phyloP scores from a whole-genome alignment of 257 asterid species.

The Nicotiana undulata region DNA sequence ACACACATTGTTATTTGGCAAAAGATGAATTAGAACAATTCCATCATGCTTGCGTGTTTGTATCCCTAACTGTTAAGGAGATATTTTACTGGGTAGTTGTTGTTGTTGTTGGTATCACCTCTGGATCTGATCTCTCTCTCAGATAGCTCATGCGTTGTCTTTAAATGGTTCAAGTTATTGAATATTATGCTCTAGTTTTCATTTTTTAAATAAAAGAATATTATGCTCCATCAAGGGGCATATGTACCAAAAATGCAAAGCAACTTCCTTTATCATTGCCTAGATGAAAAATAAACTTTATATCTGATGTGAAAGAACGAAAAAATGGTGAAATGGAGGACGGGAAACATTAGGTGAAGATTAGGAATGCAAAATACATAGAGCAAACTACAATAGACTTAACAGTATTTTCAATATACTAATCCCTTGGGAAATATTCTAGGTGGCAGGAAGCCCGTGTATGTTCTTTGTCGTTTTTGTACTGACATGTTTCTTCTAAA shows the following conservation, averaged over 20 bases:
- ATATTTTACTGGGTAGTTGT: too few species aligned
- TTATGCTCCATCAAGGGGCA: not conserved
- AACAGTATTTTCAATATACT: not conserved
- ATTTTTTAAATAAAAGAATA: not conserved
- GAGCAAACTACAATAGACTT: not conserved
- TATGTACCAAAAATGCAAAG: not conserved
- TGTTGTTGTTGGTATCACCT: slow-evolving; percentile 1
- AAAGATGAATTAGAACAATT: not conserved
- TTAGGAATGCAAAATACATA: not conserved
- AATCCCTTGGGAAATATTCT: not conserved
- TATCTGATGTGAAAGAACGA: not conserved
- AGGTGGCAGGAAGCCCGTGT: not conserved
- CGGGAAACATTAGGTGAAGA: not conserved
- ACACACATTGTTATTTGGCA: not conserved
- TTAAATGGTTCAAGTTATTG: too few species aligned
- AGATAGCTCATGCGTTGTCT: not conserved
- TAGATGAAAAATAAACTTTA: not conserved
- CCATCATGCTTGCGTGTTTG: not conserved
- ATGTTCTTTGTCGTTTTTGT: not conserved
- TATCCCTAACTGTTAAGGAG: not conserved
- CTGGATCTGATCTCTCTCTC: not conserved
- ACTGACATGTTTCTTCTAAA: not conserved
- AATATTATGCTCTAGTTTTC: too few species aligned
- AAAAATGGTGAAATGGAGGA: not conserved
- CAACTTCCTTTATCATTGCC: not conserved